Percentiles rank a stretch among this genome's conserved stretches.
These are phyloP conservation scores for Neurospora sp. DNA, from an alignment of 495 filamentous ascomycete genomes.

Conservation along the genomic window DNA sequence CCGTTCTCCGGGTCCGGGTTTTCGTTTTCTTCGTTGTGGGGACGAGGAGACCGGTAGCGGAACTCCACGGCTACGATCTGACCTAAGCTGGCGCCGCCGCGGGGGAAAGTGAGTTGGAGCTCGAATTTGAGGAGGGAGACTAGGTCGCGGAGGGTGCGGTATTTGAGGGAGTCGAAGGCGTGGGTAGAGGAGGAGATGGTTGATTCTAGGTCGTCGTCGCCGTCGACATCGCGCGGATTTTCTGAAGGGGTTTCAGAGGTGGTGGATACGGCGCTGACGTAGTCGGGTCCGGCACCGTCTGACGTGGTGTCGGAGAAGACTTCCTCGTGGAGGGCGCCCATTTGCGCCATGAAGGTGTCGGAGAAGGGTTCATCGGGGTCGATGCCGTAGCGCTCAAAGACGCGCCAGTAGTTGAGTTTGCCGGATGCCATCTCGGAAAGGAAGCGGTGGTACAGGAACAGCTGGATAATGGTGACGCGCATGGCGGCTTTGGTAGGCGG, in stretches of 20 bases:
- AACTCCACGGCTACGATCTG: slow-evolving; percentile 56
- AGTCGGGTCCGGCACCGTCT: not conserved
- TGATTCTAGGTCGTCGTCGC: not conserved
- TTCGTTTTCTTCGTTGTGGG: not conserved
- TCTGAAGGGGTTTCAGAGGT: slow-evolving; percentile 19
- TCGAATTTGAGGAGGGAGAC: slow-evolving; percentile 31
- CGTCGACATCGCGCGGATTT: not conserved
- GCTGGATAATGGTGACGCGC: slow-evolving; percentile 69
- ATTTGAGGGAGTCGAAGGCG: slow-evolving; percentile 12
- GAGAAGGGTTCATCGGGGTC: slow-evolving; percentile 56
- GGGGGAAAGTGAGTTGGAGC: slow-evolving; percentile 46
- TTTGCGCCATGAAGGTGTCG: slow-evolving; percentile 69
- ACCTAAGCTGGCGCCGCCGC: slow-evolving; percentile 38
- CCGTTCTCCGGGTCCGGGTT: slow-evolving; percentile 23
- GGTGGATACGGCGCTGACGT: slow-evolving; percentile 23
- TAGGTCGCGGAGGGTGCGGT: slow-evolving; percentile 30
- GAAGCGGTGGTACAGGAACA: slow-evolving; percentile 87
- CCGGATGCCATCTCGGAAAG: slow-evolving; percentile 62
- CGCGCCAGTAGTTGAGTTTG: slow-evolving; percentile 51
- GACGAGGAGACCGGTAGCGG: slow-evolving; percentile 23
- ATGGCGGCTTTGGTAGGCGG: slow-evolving; percentile 59
- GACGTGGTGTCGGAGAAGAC: slow-evolving; percentile 32
- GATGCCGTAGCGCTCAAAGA: slow-evolving; percentile 63
- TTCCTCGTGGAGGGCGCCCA: slow-evolving; percentile 57
- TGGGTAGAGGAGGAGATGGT: not conserved